Evolutionary conservation across 2,329 filamentous ascomycete genomes (phyloP).

Genomic region (Ceratocystis huliohia): DNA sequence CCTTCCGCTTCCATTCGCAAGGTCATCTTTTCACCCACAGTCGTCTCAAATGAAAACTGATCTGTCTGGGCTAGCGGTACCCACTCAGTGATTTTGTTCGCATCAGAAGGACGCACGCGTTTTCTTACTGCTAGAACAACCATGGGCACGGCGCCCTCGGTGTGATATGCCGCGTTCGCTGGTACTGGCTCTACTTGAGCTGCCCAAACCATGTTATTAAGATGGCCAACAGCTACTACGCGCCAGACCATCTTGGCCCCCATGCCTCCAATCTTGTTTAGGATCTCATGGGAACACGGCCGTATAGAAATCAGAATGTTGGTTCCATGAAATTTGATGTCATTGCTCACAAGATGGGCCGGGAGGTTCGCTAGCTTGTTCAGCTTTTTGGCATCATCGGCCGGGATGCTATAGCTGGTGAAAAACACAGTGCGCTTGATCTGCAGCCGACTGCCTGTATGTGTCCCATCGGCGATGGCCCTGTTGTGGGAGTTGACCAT

Average conservation of each 20-base stretch:
- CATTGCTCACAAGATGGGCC: conserved; percentile 47
- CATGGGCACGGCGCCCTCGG: conserved; percentile 63
- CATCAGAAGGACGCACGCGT: conserved; percentile 65
- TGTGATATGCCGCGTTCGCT: conserved; percentile 54
- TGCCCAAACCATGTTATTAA: conserved; percentile 78
- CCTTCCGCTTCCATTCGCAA: conserved; percentile 67
- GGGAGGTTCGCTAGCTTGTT: conserved; percentile 57
- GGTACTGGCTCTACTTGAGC: conserved; percentile 63
- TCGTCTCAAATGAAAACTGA: conserved; percentile 65
- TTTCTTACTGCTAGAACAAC: conserved; percentile 73
- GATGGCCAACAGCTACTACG: conserved; percentile 60
- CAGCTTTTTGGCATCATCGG: conserved; percentile 58
- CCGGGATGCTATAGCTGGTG: conserved; percentile 75
- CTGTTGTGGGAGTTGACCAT: conserved; percentile 82
- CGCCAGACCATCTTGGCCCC: conserved; percentile 75
- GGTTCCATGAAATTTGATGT: conserved; percentile 73
- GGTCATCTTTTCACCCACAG: conserved; percentile 75
- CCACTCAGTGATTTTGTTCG: conserved; percentile 72
- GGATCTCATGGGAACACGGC: conserved; percentile 55
- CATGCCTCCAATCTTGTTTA: conserved; percentile 77
- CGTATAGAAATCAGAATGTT: conserved; percentile 81
- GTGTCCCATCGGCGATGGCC: conserved; percentile 32
- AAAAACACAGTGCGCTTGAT: conserved; percentile 85
- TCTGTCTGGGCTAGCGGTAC: conserved; percentile 58
- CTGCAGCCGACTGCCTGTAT: conserved; percentile 36